Conservation (phyloP, 2,329 filamentous ascomycete genomes). For the Pseudodiploospora longispora region DNA sequence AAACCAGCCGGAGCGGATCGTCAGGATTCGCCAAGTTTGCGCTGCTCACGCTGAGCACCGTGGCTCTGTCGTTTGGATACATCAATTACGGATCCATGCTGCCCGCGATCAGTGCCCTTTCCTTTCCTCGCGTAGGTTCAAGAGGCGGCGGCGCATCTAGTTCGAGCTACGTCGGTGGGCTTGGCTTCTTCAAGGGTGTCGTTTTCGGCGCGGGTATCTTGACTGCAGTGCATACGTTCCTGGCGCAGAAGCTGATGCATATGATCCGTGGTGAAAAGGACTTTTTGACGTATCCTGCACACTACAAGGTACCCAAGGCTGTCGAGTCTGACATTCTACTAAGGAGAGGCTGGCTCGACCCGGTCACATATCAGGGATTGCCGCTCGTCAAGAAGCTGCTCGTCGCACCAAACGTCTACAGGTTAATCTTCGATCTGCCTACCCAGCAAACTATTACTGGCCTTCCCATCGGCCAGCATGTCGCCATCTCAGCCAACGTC, state of each 20-base stretch:
- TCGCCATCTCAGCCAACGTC: constrained; percentile 41
- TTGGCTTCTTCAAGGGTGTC: constrained; percentile 30
- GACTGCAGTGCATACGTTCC: constrained; percentile 22
- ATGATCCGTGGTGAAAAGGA: constrained; percentile 22
- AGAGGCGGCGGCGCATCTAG: not conserved
- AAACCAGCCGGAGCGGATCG: not conserved
- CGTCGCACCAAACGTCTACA: constrained; percentile 36
- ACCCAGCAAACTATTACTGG: constrained; percentile 36
- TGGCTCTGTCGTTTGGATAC: constrained; percentile 13
- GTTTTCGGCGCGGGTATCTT: constrained; percentile 26
- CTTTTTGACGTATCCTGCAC: constrained; percentile 27
- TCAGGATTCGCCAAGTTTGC: constrained; percentile 12
- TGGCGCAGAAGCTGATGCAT: constrained; percentile 21
- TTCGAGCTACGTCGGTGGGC: not conserved
- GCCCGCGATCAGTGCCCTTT: not conserved
- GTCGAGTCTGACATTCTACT: constrained; percentile 30
- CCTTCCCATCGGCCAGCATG: constrained; percentile 49
- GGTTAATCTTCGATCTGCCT: constrained; percentile 41
- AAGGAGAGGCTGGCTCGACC: constrained; percentile 40
- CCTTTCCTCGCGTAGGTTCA: no score
- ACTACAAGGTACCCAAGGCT: constrained; percentile 30
- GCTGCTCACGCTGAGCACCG: constrained; percentile 13
- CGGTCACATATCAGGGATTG: constrained; percentile 36
- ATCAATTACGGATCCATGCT: constrained; percentile 6
- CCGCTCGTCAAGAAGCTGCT: constrained; percentile 32